Conservation (phyloP, 225 moss, liverwort and hornwort species). For the Marchantia paleacea region DNA sequence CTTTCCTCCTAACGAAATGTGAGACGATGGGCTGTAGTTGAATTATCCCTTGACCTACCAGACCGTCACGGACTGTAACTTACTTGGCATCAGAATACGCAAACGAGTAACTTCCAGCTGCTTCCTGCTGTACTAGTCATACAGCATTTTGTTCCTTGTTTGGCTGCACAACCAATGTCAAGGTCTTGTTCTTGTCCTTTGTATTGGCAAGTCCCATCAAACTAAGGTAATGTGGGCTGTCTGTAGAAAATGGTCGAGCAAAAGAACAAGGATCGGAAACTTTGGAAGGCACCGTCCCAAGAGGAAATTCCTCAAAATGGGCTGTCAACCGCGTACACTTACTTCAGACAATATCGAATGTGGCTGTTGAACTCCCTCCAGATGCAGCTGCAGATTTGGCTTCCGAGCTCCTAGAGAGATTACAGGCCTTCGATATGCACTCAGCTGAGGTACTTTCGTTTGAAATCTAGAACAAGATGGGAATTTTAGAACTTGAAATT, state of each 20-base stretch:
- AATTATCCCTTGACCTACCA: too few relatives aligned
- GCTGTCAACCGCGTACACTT: conserved; percentile 50
- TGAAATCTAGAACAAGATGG: not conserved
- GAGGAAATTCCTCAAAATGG: conserved; percentile 41
- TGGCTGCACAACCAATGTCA: not conserved
- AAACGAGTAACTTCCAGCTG: not conserved
- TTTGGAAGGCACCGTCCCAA: not conserved
- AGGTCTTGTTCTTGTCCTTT: not conserved
- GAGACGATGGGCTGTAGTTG: too few relatives aligned
- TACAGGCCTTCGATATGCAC: conserved; percentile 58
- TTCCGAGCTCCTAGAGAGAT: conserved; percentile 45
- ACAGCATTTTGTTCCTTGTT: not conserved
- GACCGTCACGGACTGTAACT: too few relatives aligned
- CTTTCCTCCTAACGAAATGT: not conserved
- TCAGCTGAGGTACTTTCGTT: conserved; percentile 46
- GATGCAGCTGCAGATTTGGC: conserved; percentile 54
- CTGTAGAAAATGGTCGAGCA: conserved; percentile 25
- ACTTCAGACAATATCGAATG: conserved; percentile 53
- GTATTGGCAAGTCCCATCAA: not conserved
- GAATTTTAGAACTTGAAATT: not conserved
- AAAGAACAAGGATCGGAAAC: conserved; percentile 1
- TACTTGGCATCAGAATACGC: not conserved
- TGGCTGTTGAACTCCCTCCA: conserved; percentile 53
- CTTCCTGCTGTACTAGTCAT: not conserved
- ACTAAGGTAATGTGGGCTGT: not conserved